Percentiles rank a stretch among this genome's conserved stretches.
Conservation (phyloP, 108 stramenopile species). For the Pseudonitzschia multiseries region DNA sequence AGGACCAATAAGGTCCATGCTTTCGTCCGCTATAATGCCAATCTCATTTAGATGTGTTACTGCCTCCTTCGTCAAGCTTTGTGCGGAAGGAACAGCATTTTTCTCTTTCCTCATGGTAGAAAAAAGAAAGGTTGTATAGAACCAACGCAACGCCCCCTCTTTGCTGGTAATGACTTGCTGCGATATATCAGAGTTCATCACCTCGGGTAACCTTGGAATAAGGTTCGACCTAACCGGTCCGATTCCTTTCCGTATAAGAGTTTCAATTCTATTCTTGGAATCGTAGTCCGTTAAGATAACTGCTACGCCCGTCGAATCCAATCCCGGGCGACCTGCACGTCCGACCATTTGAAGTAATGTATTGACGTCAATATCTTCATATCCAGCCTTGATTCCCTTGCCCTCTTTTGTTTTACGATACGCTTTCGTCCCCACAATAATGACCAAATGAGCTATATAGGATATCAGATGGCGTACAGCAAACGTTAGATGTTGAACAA, state of each 20-base stretch:
- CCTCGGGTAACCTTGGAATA: constrained; percentile 60
- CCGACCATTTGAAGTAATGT: constrained; percentile 97
- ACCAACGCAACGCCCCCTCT: constrained; percentile 62
- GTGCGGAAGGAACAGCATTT: constrained; percentile 1
- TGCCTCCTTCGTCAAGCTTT: constrained; percentile 11
- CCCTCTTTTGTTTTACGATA: constrained; percentile 78
- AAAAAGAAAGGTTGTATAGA: constrained; percentile 68
- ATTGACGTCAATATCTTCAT: constrained; percentile 80
- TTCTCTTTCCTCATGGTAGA: constrained; percentile 40
- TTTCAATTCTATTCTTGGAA: constrained; percentile 42
- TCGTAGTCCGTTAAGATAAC: constrained; percentile 82
- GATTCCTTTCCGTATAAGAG: constrained; percentile 39
- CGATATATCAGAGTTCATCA: constrained; percentile 81
- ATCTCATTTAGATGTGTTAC: constrained; percentile 8
- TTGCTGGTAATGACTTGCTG: constrained; percentile 66
- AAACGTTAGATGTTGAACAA: neutral
- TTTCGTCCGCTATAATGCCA: constrained; percentile 11
- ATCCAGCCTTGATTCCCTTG: constrained; percentile 38
- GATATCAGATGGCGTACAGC: constrained; percentile 10
- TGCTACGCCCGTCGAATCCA: constrained; percentile 91
- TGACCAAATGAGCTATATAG: constrained; percentile 84
- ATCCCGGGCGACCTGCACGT: constrained; percentile 94
- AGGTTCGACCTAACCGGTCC: constrained; percentile 74
- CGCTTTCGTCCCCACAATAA: constrained; percentile 89
- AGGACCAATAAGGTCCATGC: constrained; percentile 36